Percentiles rank a stretch among this genome's conserved stretches.
Evolutionary conservation across 345 rosid genomes (phyloP).

Genomic region (Geranium brycei): DNA sequence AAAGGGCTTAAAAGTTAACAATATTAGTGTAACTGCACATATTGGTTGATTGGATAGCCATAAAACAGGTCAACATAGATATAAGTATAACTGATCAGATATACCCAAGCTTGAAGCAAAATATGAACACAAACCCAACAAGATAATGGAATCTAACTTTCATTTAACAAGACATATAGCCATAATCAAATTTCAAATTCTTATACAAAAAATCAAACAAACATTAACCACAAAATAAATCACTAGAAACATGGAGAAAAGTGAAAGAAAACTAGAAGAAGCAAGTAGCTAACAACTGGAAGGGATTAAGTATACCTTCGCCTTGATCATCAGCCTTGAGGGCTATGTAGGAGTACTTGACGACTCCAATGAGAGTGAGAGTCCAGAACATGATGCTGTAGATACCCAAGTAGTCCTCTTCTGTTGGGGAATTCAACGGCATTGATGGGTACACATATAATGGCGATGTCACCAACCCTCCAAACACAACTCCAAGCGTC

Average conservation of each 20-base stretch:
- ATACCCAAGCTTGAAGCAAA: too few species aligned
- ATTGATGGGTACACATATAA: slow-evolving; percentile 54
- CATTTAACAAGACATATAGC: too few species aligned
- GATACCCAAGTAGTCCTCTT: slow-evolving; percentile 51
- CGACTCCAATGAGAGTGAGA: slow-evolving; percentile 47
- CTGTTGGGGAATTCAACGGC: slow-evolving; percentile 44
- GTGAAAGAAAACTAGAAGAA: neutral
- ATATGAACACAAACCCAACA: too few species aligned
- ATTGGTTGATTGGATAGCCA: too few species aligned
- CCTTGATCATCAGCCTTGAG: slow-evolving; percentile 61
- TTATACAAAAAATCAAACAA: neutral
- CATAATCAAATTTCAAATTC: neutral
- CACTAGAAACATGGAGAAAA: neutral
- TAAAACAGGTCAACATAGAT: too few species aligned
- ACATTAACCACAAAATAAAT: neutral
- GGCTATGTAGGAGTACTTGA: slow-evolving; percentile 39
- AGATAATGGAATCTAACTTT: too few species aligned
- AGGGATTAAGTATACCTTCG: slow-evolving; percentile 28
- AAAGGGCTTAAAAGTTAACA: too few species aligned
- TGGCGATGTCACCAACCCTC: slow-evolving; percentile 68
- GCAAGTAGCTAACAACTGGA: neutral
- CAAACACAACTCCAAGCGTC: slow-evolving; percentile 62
- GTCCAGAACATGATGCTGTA: slow-evolving; percentile 63
- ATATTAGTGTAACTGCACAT: too few species aligned
- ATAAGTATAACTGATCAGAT: too few species aligned